Conservation (phyloP, 768 basidiomycete species). For the Steccherinum ochraceum region DNA sequence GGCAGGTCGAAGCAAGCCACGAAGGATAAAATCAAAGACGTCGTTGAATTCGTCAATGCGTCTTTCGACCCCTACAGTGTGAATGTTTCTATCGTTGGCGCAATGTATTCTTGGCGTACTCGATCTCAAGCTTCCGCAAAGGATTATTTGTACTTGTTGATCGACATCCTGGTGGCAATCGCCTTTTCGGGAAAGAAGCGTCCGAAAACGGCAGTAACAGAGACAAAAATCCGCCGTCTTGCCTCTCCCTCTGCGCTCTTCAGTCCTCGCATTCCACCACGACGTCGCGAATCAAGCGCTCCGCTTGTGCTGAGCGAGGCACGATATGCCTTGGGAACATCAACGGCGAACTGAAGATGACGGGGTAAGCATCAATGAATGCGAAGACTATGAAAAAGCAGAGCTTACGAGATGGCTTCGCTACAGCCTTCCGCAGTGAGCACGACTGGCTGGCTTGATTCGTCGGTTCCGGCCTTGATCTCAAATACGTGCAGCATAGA, state of each 20-base stretch:
- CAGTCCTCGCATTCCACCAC: not conserved
- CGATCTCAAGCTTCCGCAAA: not conserved
- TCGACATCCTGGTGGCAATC: not conserved
- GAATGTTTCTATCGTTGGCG: not conserved
- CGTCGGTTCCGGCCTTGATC: not conserved
- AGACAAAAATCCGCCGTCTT: too few species aligned
- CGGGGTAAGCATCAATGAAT: not conserved
- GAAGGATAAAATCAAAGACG: too few species aligned
- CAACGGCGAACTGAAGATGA: not conserved
- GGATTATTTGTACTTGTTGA: not conserved
- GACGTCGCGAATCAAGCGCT: not conserved
- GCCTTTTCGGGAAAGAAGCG: not conserved
- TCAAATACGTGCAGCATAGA: not conserved
- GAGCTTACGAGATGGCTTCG: not conserved
- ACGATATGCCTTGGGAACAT: not conserved
- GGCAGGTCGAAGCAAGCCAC: too few species aligned
- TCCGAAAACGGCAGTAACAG: too few species aligned
- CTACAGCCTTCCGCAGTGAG: not conserved
- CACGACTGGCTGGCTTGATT: not conserved
- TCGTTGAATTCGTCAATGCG: too few species aligned
- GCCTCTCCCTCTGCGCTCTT: not conserved
- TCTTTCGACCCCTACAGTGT: too few species aligned
- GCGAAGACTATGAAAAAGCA: not conserved
- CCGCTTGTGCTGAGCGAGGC: not conserved
- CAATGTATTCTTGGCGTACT: not conserved